Evolutionary conservation across 2,329 filamentous ascomycete species (phyloP), one percentile per base, ranked within the genome.

Genomic region (Exophiala mesophila): DNA sequence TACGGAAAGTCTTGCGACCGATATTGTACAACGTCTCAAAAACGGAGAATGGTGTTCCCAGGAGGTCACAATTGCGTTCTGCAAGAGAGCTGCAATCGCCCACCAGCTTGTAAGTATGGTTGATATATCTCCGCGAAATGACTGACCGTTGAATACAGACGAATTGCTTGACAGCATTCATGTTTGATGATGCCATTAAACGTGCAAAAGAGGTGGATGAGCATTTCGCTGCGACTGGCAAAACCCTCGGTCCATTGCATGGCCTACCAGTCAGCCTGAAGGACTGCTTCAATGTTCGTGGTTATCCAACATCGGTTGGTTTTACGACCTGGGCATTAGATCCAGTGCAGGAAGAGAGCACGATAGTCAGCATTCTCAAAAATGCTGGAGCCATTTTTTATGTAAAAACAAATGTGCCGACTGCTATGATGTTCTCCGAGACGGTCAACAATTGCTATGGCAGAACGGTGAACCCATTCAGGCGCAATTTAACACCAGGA

Each of bases 391-490:
- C 73, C 1, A 26, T 47, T 5, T n/a, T 36, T 34, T 34, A 9
- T 36, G 65, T 76, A 56, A 74, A 77, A 55, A 77, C 74, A 5
- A 76, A 76, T 45, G 56, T 77, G 2, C 72, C 74, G 2, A 70
- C 73, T 44, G 74, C 71, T 0, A 64, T 77, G 50, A 70, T 73
- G 68, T 56, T 56, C 1, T 52, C 50, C 13, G 64, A 67, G 18
- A 61, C 59, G 2, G 44, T 62, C 5, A 68, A 68, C 39, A 66
- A 68, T 49, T 48, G 68, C 4, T 64, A 65, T 24, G 64, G 66
- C 3, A 55, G 63, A 7, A 66, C 63, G 1, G 42, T 63, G 8
- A 69, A 69, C 41, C 67, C 67, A 1, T 50, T 54, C 37, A 63
- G 63, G 36, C 56, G 50, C 2, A 33, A 26, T 3, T 29, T 64